Base-by-base conservation (phyloP, 192 early-diverging fungal genomes). In the Linnemannia zychae region DNA sequence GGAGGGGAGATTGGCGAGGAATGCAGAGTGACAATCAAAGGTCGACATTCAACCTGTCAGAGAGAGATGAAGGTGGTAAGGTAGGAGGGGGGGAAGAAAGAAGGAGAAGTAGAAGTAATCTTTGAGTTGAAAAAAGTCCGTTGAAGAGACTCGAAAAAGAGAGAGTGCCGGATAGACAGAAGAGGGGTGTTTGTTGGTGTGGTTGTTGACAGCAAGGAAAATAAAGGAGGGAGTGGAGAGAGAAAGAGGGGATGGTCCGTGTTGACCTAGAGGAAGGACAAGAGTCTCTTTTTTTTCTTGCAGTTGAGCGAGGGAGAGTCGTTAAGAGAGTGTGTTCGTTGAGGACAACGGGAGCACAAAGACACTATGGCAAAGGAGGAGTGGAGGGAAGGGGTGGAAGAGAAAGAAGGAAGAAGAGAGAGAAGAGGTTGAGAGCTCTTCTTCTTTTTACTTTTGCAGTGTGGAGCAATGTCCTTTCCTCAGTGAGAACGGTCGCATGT, bases 1-100 rank as follows among this genome's bases (percentile, higher is more conserved):
- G 18, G 82, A 71, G 5, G 82, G 57, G 77, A 84, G 49, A 69
- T 84, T 84, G 68, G 82, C 68, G 68, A 84, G 60, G 73, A 84
- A 84, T 71, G 77, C 60, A 53, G 82, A 84, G 67, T 84, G 82
- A 24, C 71, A 75, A 6, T 84, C 82, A 53, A 84, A 84, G 82
- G 52, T 71, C 36, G 82, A 84, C 82, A 84, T 84, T 75, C 82
- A 84, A 33, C 31, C 31, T 38, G 36, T 46, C 36, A 24, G 37
- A 70, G 68, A 28, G 34, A 67, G 70, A 36, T 3, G 46, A 49
- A 22, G 7, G 44, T n/a, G 15, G 15, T 22, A 33, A 1, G 48
- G 34, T 31, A 12, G 46, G 49, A 48, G 15, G 36, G 36, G 37
- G 38, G 44, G 16, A 16, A 18, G 69, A 68, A 11, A 6, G 22